These are phyloP conservation scores for Aspergillus ostianus DNA, from an alignment of 495 filamentous ascomycete species.

Conservation along the genomic window DNA sequence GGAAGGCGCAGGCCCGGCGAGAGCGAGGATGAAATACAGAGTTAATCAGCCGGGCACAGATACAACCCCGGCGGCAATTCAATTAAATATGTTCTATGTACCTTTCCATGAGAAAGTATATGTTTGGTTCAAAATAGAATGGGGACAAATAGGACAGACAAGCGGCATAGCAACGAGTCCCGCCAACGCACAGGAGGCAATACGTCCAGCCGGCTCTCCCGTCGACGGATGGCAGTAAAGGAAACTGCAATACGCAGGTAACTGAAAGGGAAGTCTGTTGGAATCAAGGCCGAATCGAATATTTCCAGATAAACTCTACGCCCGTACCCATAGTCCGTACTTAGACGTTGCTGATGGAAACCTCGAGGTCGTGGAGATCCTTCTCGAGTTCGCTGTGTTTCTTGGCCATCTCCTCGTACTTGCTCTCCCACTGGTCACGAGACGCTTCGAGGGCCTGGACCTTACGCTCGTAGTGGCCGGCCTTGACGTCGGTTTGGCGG, in stretches of 20 bases:
- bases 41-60: not conserved
- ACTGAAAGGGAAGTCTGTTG: constrained; percentile 29
- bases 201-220: constrained; percentile 25
- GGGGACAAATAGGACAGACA: constrained; percentile 14
- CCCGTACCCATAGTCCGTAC: constrained; percentile 17
- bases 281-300: constrained; percentile 32
- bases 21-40: constrained; percentile 24
- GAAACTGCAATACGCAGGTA: constrained; percentile 26
- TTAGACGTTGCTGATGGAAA: constrained; percentile 90
- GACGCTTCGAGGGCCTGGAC: constrained; percentile 90
- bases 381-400: constrained; percentile 82
- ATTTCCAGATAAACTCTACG: constrained; percentile 29
- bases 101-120: constrained; percentile 11
- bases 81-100: constrained; percentile 20
- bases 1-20: constrained; percentile 45
- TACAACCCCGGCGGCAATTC: constrained; percentile 7
- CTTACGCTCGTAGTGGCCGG: constrained; percentile 98
- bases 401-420: constrained; percentile 94
- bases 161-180: constrained; percentile 11
- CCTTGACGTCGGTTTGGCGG: constrained; percentile 97
- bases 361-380: constrained; percentile 85
- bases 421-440: constrained; percentile 88
- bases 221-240: constrained; percentile 24
- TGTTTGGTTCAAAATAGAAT: constrained; percentile 7
- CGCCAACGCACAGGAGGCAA: constrained; percentile 18